Base-by-base conservation (phyloP, 2,329 filamentous ascomycete species). In the Trichoderma gracile region DNA sequence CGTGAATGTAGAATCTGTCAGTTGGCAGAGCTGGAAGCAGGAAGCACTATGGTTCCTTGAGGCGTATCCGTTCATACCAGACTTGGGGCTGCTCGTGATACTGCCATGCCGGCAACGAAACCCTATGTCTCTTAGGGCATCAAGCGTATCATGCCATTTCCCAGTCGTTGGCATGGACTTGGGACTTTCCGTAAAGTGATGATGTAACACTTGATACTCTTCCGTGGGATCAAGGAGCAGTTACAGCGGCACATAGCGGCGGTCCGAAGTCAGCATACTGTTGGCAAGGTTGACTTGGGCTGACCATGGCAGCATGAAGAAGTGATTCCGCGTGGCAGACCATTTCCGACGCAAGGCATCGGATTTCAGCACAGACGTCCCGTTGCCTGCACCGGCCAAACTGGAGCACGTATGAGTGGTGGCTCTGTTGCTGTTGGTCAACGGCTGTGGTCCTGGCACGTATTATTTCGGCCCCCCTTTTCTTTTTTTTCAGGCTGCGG, bases 371-470 rank as follows among this genome's bases (percentile, higher is more conserved):
- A 61, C 49, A 38, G 40, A n/a, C 19, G 19, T 14, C 43, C 43
- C n/a, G 21, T 42, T n/a, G 25, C 15, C 58, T 21, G 25, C 9
- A 47, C 33, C 43, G 15, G 23, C 55, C 27, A 58, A 43, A 23
- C 19, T n/a, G 1, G 10, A 33, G 8, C 33, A 27, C 30, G 9
- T 17, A 25, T 23, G 33, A 19, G 57, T 25, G 19, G 27, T 54
- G 25, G 19, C 38, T 49, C 8, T 14, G 25, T 25, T 61, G 38
- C 23, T 33, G 58, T 54, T 61, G 58, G 58, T 40, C 49, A 17
- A 25, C 17, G 25, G 25, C 17, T 30, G 25, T 52, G 30, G 10
- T 33, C 30, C 30, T 33, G 8, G 30, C 30, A 33, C 30, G 8
- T 9, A 33, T 10, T 9, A 33, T 10, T 52, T 23, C 49, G 40